Conservation (phyloP, 208 protist species). For the Leishmania martiniquensis region DNA sequence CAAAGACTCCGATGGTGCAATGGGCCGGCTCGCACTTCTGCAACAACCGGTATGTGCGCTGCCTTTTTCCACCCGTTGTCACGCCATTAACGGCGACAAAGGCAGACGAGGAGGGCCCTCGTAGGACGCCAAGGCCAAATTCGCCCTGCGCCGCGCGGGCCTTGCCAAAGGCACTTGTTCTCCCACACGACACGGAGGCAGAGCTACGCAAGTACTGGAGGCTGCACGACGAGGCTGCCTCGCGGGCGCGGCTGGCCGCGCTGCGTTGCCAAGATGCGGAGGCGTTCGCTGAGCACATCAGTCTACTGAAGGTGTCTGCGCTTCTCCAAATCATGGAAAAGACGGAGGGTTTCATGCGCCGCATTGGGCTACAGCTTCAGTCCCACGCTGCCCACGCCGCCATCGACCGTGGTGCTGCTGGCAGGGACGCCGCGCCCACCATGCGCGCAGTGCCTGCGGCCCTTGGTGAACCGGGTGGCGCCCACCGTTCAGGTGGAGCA, state of each 20-base stretch:
- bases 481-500: not conserved
- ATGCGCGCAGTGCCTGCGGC: not conserved
- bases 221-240: constrained; percentile 46
- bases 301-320: constrained; percentile 50
- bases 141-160: not conserved
- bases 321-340: constrained; percentile 69
- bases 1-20: constrained; percentile 1
- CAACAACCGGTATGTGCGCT: constrained; percentile 25
- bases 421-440: not conserved
- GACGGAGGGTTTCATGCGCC: constrained; percentile 62
- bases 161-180: constrained; percentile 20
- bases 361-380: constrained; percentile 47
- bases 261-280: constrained; percentile 48
- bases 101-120: not conserved
- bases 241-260: constrained; percentile 42
- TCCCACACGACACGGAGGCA: constrained; percentile 18
- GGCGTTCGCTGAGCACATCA: constrained; percentile 55
- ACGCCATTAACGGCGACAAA: not conserved
- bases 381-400: constrained; percentile 4
- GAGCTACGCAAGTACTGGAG: constrained; percentile 49
- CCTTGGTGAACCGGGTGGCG: not conserved
- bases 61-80: not conserved
- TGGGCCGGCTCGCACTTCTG: constrained; percentile 25
- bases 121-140: not conserved
- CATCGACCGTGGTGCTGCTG: not conserved